phyloP scores from a whole-genome alignment of 371 early-diverging fungal genomes.

The Coemansia sp. region DNA sequence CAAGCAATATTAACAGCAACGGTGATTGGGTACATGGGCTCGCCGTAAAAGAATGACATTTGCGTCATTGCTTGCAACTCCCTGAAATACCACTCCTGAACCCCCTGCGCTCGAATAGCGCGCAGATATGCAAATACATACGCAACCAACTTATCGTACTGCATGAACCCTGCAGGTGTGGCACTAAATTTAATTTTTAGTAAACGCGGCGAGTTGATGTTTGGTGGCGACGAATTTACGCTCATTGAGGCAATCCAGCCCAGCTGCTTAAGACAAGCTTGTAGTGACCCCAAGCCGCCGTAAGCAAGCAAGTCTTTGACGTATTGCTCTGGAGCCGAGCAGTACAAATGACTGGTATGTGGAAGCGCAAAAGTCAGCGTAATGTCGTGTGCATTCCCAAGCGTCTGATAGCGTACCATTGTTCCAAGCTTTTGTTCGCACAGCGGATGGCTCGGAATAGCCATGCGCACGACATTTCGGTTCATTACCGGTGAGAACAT shows the following conservation, averaged over 20 bases:
- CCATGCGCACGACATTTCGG: slow-evolving; percentile 64
- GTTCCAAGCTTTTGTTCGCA: slow-evolving; percentile 70
- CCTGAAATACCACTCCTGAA: slow-evolving; percentile 73
- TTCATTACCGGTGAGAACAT: slow-evolving; percentile 74
- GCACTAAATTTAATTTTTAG: slow-evolving; percentile 58
- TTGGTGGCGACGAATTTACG: slow-evolving; percentile 47
- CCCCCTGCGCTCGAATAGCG: slow-evolving; percentile 67
- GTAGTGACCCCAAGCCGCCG: slow-evolving; percentile 79
- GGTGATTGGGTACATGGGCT: slow-evolving; percentile 8
- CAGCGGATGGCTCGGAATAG: slow-evolving; percentile 67
- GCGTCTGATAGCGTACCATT: slow-evolving; percentile 76
- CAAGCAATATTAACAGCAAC: slow-evolving; percentile 38
- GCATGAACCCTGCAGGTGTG: slow-evolving; percentile 76
- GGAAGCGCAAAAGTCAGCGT: slow-evolving; percentile 83
- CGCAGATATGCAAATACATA: slow-evolving; percentile 85
- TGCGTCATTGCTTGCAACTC: slow-evolving; percentile 68
- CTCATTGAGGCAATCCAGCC: slow-evolving; percentile 73
- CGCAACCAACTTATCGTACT: slow-evolving; percentile 71
- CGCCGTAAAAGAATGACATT: slow-evolving; percentile 75
- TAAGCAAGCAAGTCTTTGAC: slow-evolving; percentile 71
- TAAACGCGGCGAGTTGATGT: slow-evolving; percentile 32
- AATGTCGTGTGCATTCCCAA: slow-evolving; percentile 73
- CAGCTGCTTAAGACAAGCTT: slow-evolving; percentile 77
- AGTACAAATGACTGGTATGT: slow-evolving; percentile 49
- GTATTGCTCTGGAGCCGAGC: slow-evolving; percentile 61